A percentile compares a stretch with the other conserved stretches of the same genome.
phyloP scores from a whole-genome alignment of 805 yeast species.

The Lachancea waltii region DNA sequence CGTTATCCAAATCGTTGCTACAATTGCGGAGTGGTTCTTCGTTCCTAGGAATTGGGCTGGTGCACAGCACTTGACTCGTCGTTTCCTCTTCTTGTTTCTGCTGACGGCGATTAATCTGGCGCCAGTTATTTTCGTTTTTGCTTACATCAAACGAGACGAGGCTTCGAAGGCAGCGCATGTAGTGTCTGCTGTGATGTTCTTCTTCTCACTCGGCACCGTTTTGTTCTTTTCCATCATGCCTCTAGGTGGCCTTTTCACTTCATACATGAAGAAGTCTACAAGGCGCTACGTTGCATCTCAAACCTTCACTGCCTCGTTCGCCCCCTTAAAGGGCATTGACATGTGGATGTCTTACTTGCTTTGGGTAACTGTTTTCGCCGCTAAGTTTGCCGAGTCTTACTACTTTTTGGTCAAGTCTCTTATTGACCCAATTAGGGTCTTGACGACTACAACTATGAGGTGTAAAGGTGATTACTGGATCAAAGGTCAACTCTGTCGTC shows the following conservation, averaged over 20 bases:
- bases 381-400: slow-evolving; percentile 87
- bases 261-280: slow-evolving; percentile 79
- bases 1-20: slow-evolving; percentile 76
- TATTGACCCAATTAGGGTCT: slow-evolving; percentile 89
- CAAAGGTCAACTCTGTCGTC: slow-evolving; percentile 62
- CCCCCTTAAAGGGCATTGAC: slow-evolving; percentile 75
- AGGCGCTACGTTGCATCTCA: slow-evolving; percentile 90
- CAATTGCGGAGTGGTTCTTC: slow-evolving; percentile 87
- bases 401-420: slow-evolving; percentile 82
- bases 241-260: slow-evolving; percentile 89
- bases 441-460: slow-evolving; percentile 82
- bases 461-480: slow-evolving; percentile 95
- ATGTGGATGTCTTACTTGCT: slow-evolving; percentile 94
- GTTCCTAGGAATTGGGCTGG: slow-evolving; percentile 99
- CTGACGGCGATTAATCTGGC: slow-evolving; percentile 70
- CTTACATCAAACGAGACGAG: slow-evolving; percentile 63
- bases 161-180: slow-evolving; percentile 63
- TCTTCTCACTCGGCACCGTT: slow-evolving; percentile 78
- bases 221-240: slow-evolving; percentile 93
- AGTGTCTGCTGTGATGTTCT: slow-evolving; percentile 81
- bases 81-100: slow-evolving; percentile 66
- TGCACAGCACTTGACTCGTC: slow-evolving; percentile 90
- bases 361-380: slow-evolving; percentile 85
- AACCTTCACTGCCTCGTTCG: slow-evolving; percentile 89
- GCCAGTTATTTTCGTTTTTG: slow-evolving; percentile 80